phyloP scores from a whole-genome alignment of 768 basidiomycete species.

The Holtermannia corniformis region DNA sequence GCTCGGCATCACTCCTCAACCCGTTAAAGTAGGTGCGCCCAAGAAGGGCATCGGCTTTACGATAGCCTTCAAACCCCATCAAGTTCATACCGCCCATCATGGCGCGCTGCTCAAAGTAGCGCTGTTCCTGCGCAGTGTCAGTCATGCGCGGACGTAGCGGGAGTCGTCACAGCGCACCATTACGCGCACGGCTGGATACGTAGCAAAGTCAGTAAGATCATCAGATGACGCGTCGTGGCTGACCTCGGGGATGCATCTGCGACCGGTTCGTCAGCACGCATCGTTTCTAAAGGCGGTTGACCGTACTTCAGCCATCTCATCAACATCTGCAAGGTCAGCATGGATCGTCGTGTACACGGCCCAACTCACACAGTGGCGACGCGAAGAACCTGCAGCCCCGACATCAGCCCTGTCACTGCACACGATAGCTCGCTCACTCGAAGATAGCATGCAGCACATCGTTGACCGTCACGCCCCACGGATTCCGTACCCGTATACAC shows the following conservation, averaged over 20 bases:
- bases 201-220: not conserved
- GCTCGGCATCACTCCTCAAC: slow-evolving; percentile 6
- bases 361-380: not conserved
- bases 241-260: not conserved
- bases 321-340: slow-evolving; percentile 14
- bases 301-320: slow-evolving; percentile 17
- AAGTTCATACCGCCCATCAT: slow-evolving; percentile 12
- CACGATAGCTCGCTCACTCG: not conserved
- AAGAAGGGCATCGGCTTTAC: slow-evolving; percentile 14
- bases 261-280: not conserved
- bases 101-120: slow-evolving; percentile 16
- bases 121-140: slow-evolving; percentile 9
- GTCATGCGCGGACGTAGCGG: not conserved
- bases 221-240: not conserved
- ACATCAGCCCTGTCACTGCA: not conserved
- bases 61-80: slow-evolving; percentile 15
- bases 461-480: slow-evolving; percentile 20
- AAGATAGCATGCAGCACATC: slow-evolving; percentile 18
- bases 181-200: not conserved
- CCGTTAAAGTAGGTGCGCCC: slow-evolving; percentile 13
- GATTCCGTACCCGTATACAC: slow-evolving; percentile 6
- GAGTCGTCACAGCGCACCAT: not conserved
- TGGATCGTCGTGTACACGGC: too few species aligned
- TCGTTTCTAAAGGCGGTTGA: not conserved
- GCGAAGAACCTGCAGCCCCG: not conserved